A percentile compares a stretch with the other conserved stretches of the same genome.
These are phyloP conservation scores for Erysimum cheiri DNA, from an alignment of 441 rosid species.

Conservation along the genomic window DNA sequence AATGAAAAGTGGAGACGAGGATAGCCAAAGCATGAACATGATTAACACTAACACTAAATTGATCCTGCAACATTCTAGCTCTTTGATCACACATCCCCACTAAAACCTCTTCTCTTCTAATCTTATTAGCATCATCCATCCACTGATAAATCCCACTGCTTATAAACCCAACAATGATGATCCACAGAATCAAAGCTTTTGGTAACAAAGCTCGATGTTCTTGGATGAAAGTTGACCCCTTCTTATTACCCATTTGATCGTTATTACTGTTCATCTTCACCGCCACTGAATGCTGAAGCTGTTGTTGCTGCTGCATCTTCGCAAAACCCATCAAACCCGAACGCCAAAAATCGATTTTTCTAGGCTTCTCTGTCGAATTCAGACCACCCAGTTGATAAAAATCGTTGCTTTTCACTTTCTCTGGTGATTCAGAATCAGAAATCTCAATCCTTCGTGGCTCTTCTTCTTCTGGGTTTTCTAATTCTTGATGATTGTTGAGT, in stretches of 20 bases:
- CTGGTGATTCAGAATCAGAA: constrained; percentile 16
- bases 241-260: constrained; percentile 66
- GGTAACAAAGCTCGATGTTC: constrained; percentile 77
- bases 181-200: constrained; percentile 61
- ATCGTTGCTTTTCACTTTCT: constrained; percentile 19
- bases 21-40: constrained; percentile 98
- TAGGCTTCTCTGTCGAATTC: constrained; percentile 26
- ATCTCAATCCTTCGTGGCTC: not conserved
- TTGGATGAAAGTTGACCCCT: constrained; percentile 73
- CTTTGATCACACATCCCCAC: constrained; percentile 93
- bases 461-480: constrained; percentile 38
- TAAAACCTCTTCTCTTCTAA: constrained; percentile 74
- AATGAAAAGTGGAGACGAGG: constrained; percentile 94
- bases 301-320: constrained; percentile 57
- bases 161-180: constrained; percentile 54
- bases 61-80: constrained; percentile 97
- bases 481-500: constrained; percentile 44
- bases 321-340: constrained; percentile 59
- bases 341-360: constrained; percentile 41
- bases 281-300: constrained; percentile 60
- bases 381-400: constrained; percentile 26
- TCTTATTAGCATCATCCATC: constrained; percentile 72
- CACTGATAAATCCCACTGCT: constrained; percentile 55
- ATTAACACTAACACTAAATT: constrained; percentile 91
- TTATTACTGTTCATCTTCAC: constrained; percentile 53